Evolutionary conservation across 225 moss, liverwort and hornwort species (phyloP).

Genomic region (Marchantia polymorpha): DNA sequence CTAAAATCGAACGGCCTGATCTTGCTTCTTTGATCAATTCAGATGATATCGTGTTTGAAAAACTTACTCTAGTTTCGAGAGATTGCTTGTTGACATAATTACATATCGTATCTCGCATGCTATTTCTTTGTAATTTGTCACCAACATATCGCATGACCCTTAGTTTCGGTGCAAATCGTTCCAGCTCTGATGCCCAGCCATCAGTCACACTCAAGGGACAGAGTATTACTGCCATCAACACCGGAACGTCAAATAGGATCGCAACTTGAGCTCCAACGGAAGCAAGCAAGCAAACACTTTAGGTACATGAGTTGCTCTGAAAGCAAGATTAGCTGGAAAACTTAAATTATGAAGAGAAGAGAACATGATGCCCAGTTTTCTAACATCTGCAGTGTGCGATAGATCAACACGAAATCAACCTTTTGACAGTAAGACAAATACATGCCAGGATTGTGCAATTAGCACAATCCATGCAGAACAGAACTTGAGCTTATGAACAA

Average conservation of each 20-base stretch:
- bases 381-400: no score
- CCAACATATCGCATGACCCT: conserved; percentile 68
- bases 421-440: no score
- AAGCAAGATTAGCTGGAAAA: no score
- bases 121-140: conserved; percentile 64
- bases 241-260: neutral
- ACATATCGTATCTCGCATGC: conserved; percentile 50
- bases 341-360: no score
- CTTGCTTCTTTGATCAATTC: neutral
- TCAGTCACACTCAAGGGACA: conserved; percentile 90
- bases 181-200: conserved; percentile 82
- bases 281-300: no score
- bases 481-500: no score
- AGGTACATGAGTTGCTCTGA: no score
- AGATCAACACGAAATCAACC: no score
- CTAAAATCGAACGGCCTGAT: neutral
- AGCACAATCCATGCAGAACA: no score
- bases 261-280: neutral
- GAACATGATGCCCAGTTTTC: no score
- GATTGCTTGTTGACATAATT: conserved; percentile 52
- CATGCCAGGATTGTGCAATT: no score
- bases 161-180: conserved; percentile 63
- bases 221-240: conserved; percentile 63
- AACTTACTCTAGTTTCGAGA: conserved; percentile 46
- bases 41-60: neutral